Evolutionary conservation across 805 yeast species (phyloP), one percentile per base, ranked within the genome.

Genomic region (Candida mattraensis): DNA sequence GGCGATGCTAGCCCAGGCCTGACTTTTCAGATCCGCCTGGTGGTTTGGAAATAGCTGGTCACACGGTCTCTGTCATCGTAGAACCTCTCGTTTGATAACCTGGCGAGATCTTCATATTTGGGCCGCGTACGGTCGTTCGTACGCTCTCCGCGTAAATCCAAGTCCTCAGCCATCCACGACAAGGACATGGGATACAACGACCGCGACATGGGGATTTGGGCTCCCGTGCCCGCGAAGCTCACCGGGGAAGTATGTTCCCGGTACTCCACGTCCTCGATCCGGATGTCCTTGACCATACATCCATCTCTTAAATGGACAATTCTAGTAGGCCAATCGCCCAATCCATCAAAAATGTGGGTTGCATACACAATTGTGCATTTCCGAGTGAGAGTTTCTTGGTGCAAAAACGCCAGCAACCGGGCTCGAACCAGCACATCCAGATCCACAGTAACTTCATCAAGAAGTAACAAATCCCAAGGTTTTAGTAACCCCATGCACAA

Each of bases 391-490:
- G 96, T 87, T 57, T 93, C 99, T n/a, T 62, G 54, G 46, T 71
- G 72, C 49, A 93, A 66, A 56, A 86, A 93, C 1, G 70, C 66
- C 44, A 93, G 65, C 32, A 93, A 64, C 36, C 87, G 70, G 21
- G 80, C 76, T 49, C 99, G 72, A 2, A 89, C 98, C 31, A 93
- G 70, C 5, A 93, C 99, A 56, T 93, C 99, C 48, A 93, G 70
- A 60, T 93, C 99, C 18, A 93, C 96, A 0, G 99, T 93, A 24
- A 93, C 98, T 59, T 93, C 99, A 58, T 93, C 99, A 30, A 93
- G 67, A n/a, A 93, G 65, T 20, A 93, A 64, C 14, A 88, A 70
- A 42, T 77, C 78, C 95, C 97, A 93, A 5, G 97, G 97, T 51
- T 83, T 80, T 42, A 91, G 64, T 30, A 93, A 69, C 0, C 98